Conservation (phyloP, 2,329 filamentous ascomycete species). For the Claviceps monticola region DNA sequence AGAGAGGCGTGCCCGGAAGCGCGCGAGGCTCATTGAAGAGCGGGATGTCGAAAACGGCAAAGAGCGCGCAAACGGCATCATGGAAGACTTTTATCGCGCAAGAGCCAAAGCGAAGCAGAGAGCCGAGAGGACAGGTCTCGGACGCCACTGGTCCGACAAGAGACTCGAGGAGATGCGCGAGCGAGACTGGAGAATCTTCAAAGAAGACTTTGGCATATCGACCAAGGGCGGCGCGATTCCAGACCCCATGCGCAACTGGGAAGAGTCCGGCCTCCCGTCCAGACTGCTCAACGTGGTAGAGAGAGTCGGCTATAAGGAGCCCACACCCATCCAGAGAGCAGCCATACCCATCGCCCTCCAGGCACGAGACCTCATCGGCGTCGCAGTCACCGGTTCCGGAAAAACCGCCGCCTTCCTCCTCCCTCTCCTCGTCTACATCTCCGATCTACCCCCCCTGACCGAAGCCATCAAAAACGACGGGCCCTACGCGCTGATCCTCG, state of each 20-base stretch:
- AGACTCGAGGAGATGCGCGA: constrained; percentile 85
- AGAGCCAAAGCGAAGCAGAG: constrained; percentile 53
- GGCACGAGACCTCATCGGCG: constrained; percentile 90
- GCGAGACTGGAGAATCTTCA: constrained; percentile 98
- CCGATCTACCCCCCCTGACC: constrained; percentile 70
- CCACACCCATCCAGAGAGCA: constrained; percentile 81
- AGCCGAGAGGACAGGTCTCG: constrained; percentile 58
- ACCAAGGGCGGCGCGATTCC: constrained; percentile 88
- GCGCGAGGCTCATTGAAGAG: constrained; percentile 57
- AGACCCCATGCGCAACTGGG: constrained; percentile 92
- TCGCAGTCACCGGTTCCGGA: constrained; percentile 94
- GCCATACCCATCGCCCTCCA: constrained; percentile 92
- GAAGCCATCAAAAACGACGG: constrained; percentile 86
- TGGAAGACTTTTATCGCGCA: constrained; percentile 67
- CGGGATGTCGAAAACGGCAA: constrained; percentile 63
- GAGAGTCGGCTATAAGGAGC: constrained; percentile 79
- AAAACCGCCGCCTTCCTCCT: constrained; percentile 94
- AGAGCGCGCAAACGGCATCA: constrained; percentile 61
- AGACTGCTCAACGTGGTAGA: constrained; percentile 70
- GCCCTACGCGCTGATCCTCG: constrained; percentile 92
- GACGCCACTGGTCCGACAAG: constrained; percentile 96
- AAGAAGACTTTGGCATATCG: constrained; percentile 93
- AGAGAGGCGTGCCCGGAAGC: constrained; percentile 40
- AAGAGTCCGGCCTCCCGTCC: constrained; percentile 67
- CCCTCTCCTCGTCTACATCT: constrained; percentile 87